phyloP scores from a whole-genome alignment of 2,329 filamentous ascomycete species.

The Berkeleyomyces rouxiae region DNA sequence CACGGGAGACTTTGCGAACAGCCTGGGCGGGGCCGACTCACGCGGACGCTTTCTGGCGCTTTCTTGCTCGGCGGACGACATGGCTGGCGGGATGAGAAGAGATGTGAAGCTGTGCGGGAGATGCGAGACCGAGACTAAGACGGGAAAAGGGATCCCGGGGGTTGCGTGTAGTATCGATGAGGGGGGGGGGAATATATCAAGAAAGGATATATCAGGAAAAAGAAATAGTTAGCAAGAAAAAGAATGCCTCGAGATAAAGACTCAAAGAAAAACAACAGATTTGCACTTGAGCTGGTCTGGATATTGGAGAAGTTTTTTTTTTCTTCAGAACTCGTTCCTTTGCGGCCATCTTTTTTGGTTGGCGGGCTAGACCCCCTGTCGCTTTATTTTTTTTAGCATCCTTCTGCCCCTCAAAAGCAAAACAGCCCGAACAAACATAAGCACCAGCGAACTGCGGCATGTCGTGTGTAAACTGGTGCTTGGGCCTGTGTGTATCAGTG shows the following conservation, averaged over 20 bases:
- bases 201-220: neutral
- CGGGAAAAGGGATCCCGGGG: neutral
- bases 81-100: neutral
- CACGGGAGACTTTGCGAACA: neutral
- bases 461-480: too few relatives aligned
- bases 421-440: neutral
- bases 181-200: too few relatives aligned
- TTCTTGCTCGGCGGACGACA: constrained; percentile 9
- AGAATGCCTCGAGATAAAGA: neutral
- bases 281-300: too few relatives aligned
- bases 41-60: constrained; percentile 13
- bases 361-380: neutral
- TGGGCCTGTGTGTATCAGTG: too few relatives aligned
- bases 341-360: neutral
- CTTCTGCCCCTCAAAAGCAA: neutral
- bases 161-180: too few relatives aligned
- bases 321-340: neutral
- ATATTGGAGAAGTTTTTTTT: neutral
- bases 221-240: neutral
- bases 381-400: neutral
- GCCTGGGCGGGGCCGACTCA: neutral
- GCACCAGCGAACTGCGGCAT: too few relatives aligned
- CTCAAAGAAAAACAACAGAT: too few relatives aligned
- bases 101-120: neutral
- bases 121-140: neutral